Percentiles rank a stretch among this genome's conserved stretches.
Evolutionary conservation across 148 eudicot genomes (phyloP).

Genomic region (Diospyros lotus): DNA sequence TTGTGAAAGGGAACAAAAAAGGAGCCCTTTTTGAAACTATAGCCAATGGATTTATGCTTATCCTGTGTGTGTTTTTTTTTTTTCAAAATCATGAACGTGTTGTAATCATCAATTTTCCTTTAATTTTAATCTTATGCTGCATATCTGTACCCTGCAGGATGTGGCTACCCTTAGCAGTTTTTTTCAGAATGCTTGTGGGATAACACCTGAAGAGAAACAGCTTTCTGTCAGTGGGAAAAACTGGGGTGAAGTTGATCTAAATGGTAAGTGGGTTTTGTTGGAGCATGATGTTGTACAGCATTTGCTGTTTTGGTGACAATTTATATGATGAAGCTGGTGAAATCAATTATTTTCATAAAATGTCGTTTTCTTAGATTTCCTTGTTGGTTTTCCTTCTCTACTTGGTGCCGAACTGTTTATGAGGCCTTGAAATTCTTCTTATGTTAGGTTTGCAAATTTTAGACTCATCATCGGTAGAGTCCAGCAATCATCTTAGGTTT

Average conservation of each 20-base stretch:
- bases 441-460: neutral
- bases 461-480: neutral
- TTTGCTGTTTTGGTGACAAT: constrained; percentile 1
- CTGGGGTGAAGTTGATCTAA: constrained; percentile 90
- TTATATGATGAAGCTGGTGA: neutral
- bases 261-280: constrained; percentile 43
- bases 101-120: neutral
- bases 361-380: neutral
- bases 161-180: constrained; percentile 60
- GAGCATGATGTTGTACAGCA: neutral
- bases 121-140: neutral
- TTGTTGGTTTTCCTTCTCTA: neutral
- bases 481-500: neutral
- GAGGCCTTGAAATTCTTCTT: neutral
- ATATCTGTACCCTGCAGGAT: constrained; percentile 45
- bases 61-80: neutral
- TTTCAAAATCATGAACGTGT: neutral
- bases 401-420: neutral
- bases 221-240: constrained; percentile 92
- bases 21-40: neutral
- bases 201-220: constrained; percentile 84
- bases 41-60: neutral
- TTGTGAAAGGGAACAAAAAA: no score
- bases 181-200: constrained; percentile 59
- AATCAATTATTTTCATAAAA: neutral